These are phyloP conservation scores for Hypericum androsaemum DNA, from an alignment of 345 rosid species.

Conservation along the genomic window DNA sequence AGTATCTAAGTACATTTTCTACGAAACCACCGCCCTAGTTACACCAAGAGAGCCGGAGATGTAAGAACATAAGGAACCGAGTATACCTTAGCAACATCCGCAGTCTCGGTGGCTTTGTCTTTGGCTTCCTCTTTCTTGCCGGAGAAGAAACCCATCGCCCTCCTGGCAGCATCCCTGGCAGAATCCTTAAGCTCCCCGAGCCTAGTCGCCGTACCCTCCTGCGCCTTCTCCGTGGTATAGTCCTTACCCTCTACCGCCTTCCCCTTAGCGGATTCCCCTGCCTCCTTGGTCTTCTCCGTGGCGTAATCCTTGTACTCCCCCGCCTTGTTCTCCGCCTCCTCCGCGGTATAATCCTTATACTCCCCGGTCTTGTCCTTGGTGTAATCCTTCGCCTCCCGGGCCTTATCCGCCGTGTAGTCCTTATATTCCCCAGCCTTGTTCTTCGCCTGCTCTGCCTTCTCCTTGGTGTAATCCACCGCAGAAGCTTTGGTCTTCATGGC, in stretches of 20 bases:
- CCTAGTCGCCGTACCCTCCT: not conserved
- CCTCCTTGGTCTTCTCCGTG: too few species aligned
- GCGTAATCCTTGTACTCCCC: not conserved
- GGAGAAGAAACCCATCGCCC: conserved; percentile 3
- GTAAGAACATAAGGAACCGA: too few species aligned
- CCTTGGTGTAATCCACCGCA: not conserved
- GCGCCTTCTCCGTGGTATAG: not conserved
- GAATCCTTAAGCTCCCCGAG: not conserved
- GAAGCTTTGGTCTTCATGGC: not conserved
- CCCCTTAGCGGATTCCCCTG: not conserved
- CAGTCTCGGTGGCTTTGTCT: not conserved
- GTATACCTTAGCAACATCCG: not conserved
- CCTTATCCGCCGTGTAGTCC: not conserved
- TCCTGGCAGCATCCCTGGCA: not conserved
- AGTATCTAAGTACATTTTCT: too few species aligned
- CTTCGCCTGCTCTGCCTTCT: too few species aligned
- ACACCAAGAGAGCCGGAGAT: too few species aligned
- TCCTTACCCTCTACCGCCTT: not conserved
- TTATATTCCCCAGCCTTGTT: not conserved
- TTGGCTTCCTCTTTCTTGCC: conserved; percentile 2
- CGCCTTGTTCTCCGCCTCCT: not conserved
- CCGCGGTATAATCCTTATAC: not conserved
- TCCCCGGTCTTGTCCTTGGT: not conserved
- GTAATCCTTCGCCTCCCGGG: not conserved
- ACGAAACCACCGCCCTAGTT: too few species aligned